A percentile compares a stretch with the other conserved stretches of the same genome.
These are phyloP conservation scores for Laburnicola sp. DNA, from an alignment of 2,329 filamentous ascomycete species.

Conservation along the genomic window DNA sequence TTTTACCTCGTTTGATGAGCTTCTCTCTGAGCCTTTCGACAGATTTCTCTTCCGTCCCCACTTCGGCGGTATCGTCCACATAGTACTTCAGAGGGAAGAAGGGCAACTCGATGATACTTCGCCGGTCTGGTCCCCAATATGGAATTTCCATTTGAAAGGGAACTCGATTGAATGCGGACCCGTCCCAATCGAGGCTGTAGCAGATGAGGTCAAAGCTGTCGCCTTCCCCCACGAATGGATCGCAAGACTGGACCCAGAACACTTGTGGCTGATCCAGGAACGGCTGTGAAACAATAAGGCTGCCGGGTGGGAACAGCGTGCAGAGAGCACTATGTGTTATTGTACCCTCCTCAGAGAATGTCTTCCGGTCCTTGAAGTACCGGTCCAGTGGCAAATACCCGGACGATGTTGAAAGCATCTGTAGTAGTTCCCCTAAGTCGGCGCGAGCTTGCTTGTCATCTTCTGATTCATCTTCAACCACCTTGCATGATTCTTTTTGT, in stretches of 20 bases:
- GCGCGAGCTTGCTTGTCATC: conserved; percentile 6
- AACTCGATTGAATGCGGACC: conserved; percentile 14
- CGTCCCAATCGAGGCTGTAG: conserved; percentile 26
- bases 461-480: neutral
- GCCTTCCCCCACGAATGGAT: conserved; percentile 2
- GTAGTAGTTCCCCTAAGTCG: conserved; percentile 7
- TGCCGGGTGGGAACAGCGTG: conserved; percentile 16
- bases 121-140: conserved; percentile 13
- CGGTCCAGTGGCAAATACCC: conserved; percentile 4
- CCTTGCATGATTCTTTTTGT: neutral
- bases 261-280: conserved; percentile 10
- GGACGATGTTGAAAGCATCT: conserved; percentile 10
- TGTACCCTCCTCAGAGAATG: neutral
- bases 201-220: conserved; percentile 6
- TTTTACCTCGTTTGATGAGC: conserved; percentile 29
- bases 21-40: conserved; percentile 20
- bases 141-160: conserved; percentile 9
- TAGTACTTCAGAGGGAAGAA: conserved; percentile 48
- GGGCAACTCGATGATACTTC: conserved; percentile 39
- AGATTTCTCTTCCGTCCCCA: neutral
- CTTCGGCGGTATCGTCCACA: conserved; percentile 16
- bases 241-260: conserved; percentile 7
- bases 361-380: conserved; percentile 10
- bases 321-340: conserved; percentile 7
- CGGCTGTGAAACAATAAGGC: conserved; percentile 2